Evolutionary conservation across 1,284 basidiomycete genomes (phyloP).

Genomic region (Rhodotorula sp.): DNA sequence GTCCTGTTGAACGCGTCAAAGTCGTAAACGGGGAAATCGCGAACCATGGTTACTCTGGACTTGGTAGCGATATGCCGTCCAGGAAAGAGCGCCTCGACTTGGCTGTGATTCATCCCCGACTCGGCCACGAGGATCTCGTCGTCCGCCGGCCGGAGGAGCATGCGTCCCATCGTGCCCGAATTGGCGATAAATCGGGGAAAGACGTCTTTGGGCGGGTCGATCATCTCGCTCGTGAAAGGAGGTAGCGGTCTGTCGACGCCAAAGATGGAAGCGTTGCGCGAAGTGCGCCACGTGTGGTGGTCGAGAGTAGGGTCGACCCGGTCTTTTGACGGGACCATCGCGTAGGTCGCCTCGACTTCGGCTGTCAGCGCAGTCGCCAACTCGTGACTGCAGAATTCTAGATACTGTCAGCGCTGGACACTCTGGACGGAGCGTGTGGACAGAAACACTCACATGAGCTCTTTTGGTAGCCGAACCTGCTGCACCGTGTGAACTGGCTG

Average conservation of each 20-base stretch:
- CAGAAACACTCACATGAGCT: neutral
- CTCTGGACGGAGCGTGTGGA: no score
- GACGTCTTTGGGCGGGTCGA: neutral
- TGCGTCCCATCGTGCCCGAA: neutral
- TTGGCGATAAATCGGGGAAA: constrained; percentile 1
- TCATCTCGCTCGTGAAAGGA: neutral
- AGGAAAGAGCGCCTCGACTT: neutral
- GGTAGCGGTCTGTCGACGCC: neutral
- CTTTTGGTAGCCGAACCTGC: neutral
- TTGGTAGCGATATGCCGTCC: neutral
- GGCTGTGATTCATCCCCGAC: no score
- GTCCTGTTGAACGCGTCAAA: neutral
- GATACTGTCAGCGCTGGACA: no score
- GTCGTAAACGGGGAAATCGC: constrained; percentile 6
- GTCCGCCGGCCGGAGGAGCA: neutral
- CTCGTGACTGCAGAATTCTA: neutral
- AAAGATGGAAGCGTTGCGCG: constrained; percentile 3
- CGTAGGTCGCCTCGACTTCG: neutral
- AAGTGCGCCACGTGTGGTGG: neutral
- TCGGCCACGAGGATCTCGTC: no score
- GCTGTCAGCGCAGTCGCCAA: neutral
- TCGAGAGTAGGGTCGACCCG: neutral
- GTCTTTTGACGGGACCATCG: neutral
- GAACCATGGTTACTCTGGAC: neutral
- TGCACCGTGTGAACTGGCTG: neutral